A percentile compares a stretch with the other conserved stretches of the same genome.
phyloP scores from a whole-genome alignment of 192 early-diverging fungal genomes.

The Entomortierella lignicola region DNA sequence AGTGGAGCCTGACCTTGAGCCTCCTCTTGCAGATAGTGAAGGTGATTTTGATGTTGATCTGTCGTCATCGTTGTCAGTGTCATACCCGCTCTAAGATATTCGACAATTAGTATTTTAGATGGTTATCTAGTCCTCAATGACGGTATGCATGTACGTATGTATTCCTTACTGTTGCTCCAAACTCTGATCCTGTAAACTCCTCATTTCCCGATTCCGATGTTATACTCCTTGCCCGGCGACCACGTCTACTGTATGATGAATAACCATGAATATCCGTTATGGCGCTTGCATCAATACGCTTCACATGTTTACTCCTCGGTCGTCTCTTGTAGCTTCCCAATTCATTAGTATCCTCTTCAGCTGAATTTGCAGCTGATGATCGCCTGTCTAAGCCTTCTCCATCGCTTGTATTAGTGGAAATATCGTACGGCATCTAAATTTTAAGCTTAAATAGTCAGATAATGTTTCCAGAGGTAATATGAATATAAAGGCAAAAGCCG shows the following conservation, averaged over 20 bases:
- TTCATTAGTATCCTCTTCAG: slow-evolving; percentile 17
- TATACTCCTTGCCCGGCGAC: slow-evolving; percentile 36
- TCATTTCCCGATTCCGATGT: slow-evolving; percentile 51
- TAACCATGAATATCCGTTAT: slow-evolving; percentile 13
- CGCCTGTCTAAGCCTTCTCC: slow-evolving; percentile 50
- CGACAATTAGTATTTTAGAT: background rate
- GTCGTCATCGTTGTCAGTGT: slow-evolving; percentile 51
- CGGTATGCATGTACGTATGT: background rate
- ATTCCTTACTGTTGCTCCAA: slow-evolving; percentile 47
- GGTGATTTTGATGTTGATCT: slow-evolving; percentile 43
- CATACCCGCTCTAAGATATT: slow-evolving; percentile 46
- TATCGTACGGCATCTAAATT: slow-evolving; percentile 29
- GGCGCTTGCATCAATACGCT: slow-evolving; percentile 39
- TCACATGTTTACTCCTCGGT: slow-evolving; percentile 39
- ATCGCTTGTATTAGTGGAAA: slow-evolving; percentile 48
- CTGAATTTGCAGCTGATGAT: slow-evolving; percentile 39
- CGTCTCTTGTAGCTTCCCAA: background rate
- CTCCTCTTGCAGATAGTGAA: slow-evolving; percentile 28
- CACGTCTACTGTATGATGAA: slow-evolving; percentile 25
- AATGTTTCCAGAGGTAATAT: background rate
- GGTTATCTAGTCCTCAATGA: background rate
- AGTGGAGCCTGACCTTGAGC: slow-evolving; percentile 30
- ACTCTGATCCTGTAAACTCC: slow-evolving; percentile 51
- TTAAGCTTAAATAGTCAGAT: background rate
- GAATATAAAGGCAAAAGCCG: background rate